Base-by-base conservation (phyloP, 1,284 basidiomycete genomes). In the Irpex sp. region DNA sequence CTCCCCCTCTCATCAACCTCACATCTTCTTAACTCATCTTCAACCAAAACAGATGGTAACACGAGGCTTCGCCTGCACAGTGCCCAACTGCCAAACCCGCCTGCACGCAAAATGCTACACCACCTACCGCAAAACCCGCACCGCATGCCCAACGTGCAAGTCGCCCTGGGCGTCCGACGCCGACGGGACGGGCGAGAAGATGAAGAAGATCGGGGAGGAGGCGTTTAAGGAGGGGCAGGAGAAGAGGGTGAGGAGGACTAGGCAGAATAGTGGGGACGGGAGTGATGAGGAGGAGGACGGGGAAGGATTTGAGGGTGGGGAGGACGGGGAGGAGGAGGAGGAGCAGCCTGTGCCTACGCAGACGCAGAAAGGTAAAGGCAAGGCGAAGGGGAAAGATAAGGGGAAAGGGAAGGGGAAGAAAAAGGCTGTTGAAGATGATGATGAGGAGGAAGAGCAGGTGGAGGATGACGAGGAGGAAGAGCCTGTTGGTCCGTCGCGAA, bases 51-150 rank as follows among this genome's bases (percentile, higher is more conserved):
- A 91, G 88, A 79, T 88, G 53, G 69, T 90, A 49, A 91, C 89
- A 1, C 83, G 83, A 59, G 92, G 93, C 7, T 74, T 86, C 26
- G 80, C 82, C 1, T 94, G 92, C 71, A 78, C 75, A 58, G 87
- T 81, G 3, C 70, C 77, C 0, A 85, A 88, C 49, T 94, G 92
- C 78, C 80, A 85, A 66, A 78, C 80, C 9, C 80, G 83, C 46
- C 74, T 94, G 72, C 93, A 94, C 73, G 74, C 73, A 53, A 84
- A 89, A 65, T 94, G 92, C 68, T 88, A 87, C 72, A 75, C 69
- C 35, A 81, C 71, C 39, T 83, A 77, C 66, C 79, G 77, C 57
- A 72, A 75, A 31, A 75, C 74, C 50, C 75, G 77, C 31, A 69
- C 69, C 36, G 74, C 71, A 9, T 93, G 92, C 68, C 85, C 89